Percentiles rank a stretch among this genome's conserved stretches.
Evolutionary conservation across 176 grass and related monocot species (phyloP).

Genomic region (Oryza coarctata): DNA sequence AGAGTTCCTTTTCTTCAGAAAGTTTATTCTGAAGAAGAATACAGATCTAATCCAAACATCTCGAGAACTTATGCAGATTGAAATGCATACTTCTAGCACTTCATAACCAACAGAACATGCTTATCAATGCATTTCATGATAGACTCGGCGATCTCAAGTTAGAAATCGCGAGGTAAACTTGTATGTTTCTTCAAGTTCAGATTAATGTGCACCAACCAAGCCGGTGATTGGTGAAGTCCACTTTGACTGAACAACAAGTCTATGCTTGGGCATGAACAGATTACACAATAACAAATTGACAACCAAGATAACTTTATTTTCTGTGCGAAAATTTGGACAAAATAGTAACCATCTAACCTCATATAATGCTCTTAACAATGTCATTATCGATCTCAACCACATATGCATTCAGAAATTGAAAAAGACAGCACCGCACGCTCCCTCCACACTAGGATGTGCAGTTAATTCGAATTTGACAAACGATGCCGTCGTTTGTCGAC

Average conservation of each 20-base stretch:
- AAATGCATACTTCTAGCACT: not conserved
- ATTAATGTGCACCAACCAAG: not conserved
- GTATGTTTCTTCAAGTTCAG: not conserved
- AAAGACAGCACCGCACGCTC: not conserved
- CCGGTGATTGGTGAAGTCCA: not conserved
- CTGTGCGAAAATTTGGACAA: not conserved
- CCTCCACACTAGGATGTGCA: not conserved
- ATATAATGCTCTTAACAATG: not conserved
- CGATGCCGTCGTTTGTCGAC: not conserved
- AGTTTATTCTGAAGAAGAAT: not conserved
- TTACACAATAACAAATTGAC: not conserved
- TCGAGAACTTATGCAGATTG: not conserved
- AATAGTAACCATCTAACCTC: not conserved
- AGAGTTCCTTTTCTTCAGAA: not conserved
- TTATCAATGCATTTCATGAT: not conserved
- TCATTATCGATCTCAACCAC: not conserved
- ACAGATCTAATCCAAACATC: not conserved
- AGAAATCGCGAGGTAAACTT: not conserved
- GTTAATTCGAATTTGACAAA: not conserved
- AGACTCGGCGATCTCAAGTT: not conserved
- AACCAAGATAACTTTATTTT: not conserved
- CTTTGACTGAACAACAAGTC: not conserved
- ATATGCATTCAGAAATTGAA: not conserved
- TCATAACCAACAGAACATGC: not conserved
- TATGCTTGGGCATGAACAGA: not conserved